Base-by-base conservation (phyloP, 257 asterid genomes). In the Osmanthus fragrans region DNA sequence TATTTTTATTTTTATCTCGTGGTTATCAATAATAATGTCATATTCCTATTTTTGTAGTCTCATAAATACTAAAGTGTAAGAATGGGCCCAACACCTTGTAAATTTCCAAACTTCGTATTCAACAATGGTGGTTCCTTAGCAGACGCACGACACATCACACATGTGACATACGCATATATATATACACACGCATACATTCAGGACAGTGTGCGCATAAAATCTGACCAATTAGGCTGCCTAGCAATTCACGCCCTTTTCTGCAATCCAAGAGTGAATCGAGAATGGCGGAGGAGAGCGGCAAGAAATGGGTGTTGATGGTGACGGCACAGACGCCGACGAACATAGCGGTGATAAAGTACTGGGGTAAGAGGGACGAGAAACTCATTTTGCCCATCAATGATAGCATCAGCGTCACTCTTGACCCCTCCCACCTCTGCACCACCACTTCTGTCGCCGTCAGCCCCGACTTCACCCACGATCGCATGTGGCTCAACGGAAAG, bases 391-490 rank as follows among this genome's bases (percentile, higher is more conserved):
- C 99, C 58, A 90, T 96, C 72, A 96, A 96, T 67, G 97, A 94
- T 73, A 96, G 99, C 85, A 96, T 96, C 64, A 96, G 99, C 80
- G 97, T 96, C 49, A 96, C 99, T 37, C 96, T 95, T 65, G 99
- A 93, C 78, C 99, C 99, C 27, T 87, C 89, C 73, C 98, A 93
- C 72, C 97, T 95, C 82, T 93, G 99, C 88, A 95, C 99, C 80
- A 96, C 98, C 80, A 96, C 99, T 73, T 93, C 99, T 82, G 98
- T 93, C 76, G 96, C 98, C 72, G 99, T 93, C 81, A 93, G 99
- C 83, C 97, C 97, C 3, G 47, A 82, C 54, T 93, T 93, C 72
- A 32, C 87, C 2, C 82, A 79, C 19, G 99, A 96, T 65, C 94
- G 97, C 68, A 96, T 93, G 93, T 96, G 99, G 99, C 94, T 96